phyloP scores from a whole-genome alignment of 1,284 basidiomycete genomes.

The Trichosporon asahii region DNA sequence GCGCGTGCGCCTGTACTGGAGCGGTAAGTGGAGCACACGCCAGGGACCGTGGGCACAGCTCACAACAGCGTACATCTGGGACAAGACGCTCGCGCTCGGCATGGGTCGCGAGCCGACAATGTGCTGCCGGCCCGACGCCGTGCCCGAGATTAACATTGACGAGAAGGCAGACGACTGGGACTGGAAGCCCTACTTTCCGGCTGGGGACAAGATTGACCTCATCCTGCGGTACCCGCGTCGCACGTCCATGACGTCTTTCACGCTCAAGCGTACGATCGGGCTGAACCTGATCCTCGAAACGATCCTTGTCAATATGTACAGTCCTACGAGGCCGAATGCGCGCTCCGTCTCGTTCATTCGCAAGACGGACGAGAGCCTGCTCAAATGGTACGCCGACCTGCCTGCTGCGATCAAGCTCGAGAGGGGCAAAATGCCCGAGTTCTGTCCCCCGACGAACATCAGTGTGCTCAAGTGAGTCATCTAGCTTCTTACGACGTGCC shows the following conservation, averaged over 20 bases:
- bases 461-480: conserved; percentile 22
- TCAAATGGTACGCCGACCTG: conserved; percentile 17
- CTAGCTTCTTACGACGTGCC: neutral
- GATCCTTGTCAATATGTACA: conserved; percentile 33
- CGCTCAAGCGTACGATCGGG: conserved; percentile 19
- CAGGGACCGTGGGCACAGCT: neutral
- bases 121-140: conserved; percentile 13
- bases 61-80: conserved; percentile 24
- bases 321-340: conserved; percentile 27
- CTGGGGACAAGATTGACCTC: conserved; percentile 17
- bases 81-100: conserved; percentile 24
- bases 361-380: conserved; percentile 17
- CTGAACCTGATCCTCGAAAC: conserved; percentile 31
- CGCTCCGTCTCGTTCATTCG: conserved; percentile 25
- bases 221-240: conserved; percentile 20
- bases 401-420: conserved; percentile 16
- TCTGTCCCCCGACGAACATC: conserved; percentile 26
- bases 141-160: conserved; percentile 13
- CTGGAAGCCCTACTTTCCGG: conserved; percentile 20
- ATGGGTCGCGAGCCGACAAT: conserved; percentile 29
- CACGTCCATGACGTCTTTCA: conserved; percentile 17
- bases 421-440: conserved; percentile 20
- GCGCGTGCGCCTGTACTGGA: conserved; percentile 28
- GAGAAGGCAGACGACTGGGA: conserved; percentile 24
- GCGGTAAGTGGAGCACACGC: conserved; percentile 12